Evolutionary conservation across 139 green algal species (phyloP).

Genomic region (Astrephomene gubernaculifera): DNA sequence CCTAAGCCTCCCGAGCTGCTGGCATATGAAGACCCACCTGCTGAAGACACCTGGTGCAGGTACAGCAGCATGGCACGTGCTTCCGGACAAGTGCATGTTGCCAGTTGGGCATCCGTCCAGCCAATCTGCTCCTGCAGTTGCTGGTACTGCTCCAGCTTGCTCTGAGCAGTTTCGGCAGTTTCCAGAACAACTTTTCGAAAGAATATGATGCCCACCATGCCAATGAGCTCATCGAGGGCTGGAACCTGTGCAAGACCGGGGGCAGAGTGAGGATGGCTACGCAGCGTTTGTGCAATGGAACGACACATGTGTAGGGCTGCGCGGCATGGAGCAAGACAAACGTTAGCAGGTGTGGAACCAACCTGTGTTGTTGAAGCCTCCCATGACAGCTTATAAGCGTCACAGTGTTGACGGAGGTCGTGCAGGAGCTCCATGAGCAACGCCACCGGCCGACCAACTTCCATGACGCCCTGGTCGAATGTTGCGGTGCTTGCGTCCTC

Average conservation of each 20-base stretch:
- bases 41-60: constrained; percentile 37
- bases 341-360: background rate
- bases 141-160: constrained; percentile 40
- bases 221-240: constrained; percentile 31
- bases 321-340: background rate
- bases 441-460: background rate
- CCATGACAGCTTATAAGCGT: background rate
- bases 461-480: constrained; percentile 38
- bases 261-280: background rate
- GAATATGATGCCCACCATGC: constrained; percentile 51
- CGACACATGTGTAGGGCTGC: background rate
- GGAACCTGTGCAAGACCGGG: constrained; percentile 26
- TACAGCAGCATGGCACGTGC: constrained; percentile 46
- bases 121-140: constrained; percentile 43
- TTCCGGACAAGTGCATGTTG: constrained; percentile 33
- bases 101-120: constrained; percentile 41
- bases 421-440: constrained; percentile 32
- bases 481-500: constrained; percentile 8
- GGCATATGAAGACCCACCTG: no score
- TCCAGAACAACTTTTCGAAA: constrained; percentile 52
- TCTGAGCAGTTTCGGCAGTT: background rate
- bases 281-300: no score
- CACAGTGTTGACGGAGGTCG: constrained; percentile 22
- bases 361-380: background rate
- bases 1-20: no score